Evolutionary conservation across 2,329 filamentous ascomycete species (phyloP), one percentile per base, ranked within the genome.

Genomic region (Zopfia rhizophila): DNA sequence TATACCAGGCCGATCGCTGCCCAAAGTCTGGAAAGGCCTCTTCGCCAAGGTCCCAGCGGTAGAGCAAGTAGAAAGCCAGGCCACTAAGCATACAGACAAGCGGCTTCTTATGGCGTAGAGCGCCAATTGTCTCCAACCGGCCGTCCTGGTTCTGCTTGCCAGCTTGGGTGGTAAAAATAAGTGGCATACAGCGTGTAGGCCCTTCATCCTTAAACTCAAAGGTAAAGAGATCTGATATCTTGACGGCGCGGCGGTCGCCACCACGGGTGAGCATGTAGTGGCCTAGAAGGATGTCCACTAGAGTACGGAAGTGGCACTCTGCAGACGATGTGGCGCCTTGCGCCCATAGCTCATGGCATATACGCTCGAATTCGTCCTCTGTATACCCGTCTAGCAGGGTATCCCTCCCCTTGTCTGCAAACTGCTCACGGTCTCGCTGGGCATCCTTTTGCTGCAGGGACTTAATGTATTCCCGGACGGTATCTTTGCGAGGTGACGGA

Each of bases 81-180:
- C 39, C 18, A 18, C 39, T 42, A 21, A 45, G 33, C 35, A 45
- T 45, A 35, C 14, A 45, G 21, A 45, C 7, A 17, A 45, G 33
- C 5, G 25, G 42, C 24, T 45, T 27, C 42, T 25, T 38, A 24
- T 45, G 22, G 10, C 21, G 28, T 11, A 45, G 28, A 11, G 42
- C 27, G 28, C 42, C 19, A 13, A 45, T 33, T 18, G 30, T 45
- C 28, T 45, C 35, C 8, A 45, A 19, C 13, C 27, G 19, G 17
- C 42, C 28, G 28, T 45, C 13, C 35, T 45, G 22, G 42, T 38
- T 45, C 42, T 45, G 21, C 42, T 45, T 45, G 25, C 42, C 33
- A 8, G 35, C 28, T 8, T 18, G 25, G 7, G 28, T 45, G 28
- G 41, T 45, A 24, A 45, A 45, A 11, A 45, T 38, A 30, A 45